Conservation (phyloP, 2,329 filamentous ascomycete species). For the Boeremia exigua region DNA sequence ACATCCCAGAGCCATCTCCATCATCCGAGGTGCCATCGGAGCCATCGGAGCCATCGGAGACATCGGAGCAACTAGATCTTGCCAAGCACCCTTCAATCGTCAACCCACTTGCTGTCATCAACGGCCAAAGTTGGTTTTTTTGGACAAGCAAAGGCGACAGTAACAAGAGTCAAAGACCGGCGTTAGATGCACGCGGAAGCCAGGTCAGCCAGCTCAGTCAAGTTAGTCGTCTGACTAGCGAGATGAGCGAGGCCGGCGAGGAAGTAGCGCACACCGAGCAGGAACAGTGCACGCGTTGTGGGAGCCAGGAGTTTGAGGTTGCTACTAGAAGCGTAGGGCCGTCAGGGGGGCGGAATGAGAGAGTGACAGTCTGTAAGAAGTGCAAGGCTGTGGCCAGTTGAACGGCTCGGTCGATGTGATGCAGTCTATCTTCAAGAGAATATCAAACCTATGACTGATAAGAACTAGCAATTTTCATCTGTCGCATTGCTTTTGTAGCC, state of each 20-base stretch:
- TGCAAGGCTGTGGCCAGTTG: conserved; percentile 48
- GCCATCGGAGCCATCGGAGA: not conserved
- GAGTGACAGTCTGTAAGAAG: conserved; percentile 66
- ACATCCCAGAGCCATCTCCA: not conserved
- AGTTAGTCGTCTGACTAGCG: conserved; percentile 61
- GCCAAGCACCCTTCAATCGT: conserved; percentile 11
- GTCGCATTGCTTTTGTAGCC: no score
- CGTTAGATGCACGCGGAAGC: conserved; percentile 50
- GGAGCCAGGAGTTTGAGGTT: conserved; percentile 67
- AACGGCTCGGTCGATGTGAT: not conserved
- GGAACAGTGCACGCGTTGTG: conserved; percentile 61
- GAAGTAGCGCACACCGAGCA: not conserved
- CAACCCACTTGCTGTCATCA: conserved; percentile 58
- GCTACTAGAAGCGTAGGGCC: conserved; percentile 56
- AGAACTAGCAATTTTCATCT: no score
- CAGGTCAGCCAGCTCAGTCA: conserved; percentile 61
- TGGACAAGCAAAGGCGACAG: conserved; percentile 46
- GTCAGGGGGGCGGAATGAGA: conserved; percentile 39
- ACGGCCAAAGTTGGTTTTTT: conserved; percentile 60
- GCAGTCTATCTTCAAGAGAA: no score
- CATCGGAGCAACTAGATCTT: not conserved
- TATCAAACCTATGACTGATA: no score
- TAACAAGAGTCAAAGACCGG: conserved; percentile 22
- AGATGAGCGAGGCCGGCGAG: conserved; percentile 48
- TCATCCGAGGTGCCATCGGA: not conserved